Base-by-base conservation (phyloP, 129 eudicot genomes). In the Ambrosia artemisiifolia region DNA sequence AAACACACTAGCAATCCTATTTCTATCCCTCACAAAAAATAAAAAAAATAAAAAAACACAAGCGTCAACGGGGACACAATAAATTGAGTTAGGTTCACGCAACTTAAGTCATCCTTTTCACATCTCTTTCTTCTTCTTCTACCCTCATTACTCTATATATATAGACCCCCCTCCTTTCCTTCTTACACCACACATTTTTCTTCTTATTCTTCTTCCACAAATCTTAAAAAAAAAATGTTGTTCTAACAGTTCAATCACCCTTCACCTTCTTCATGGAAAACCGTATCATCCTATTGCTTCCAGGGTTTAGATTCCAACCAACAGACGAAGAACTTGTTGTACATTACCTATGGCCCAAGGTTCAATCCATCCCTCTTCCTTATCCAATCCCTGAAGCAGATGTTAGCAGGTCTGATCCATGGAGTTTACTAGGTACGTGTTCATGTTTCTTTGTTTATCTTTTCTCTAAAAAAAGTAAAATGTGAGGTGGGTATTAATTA, bases 41-140 rank as follows among this genome's bases (percentile, higher is more conserved):
- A 85, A 73, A 77, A 71, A 13, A 61, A 71, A 59, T 32, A 83
- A 82, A 85, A 73, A 77, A 71, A n/a, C n/a, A 1, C 28, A 24
- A 24, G 28, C 85, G 86, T 85, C 95, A 91, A 84, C 83, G 80
- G 75, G 73, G 64, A 36, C 60, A 77, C 65, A 80, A 63, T 71
- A 80, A 85, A 82, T 88, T 90, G 99, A 94, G 99, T 94, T 85
- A 82, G 42, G 81, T 83, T 90, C 82, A 94, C 97, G 99, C 97
- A 85, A 88, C 78, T 60, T 61, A 49, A 47, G 50, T 35, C 75
- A 54, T 75, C 79, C 81, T 42, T 34, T 33, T 57, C 78, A 11
- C 46, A 50, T 40, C 63, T 75, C 67, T 60, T 71, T 16, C 59
- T 50, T 43, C 67, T 16, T 71, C 76, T 28, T 44, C 67, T 30